phyloP scores from a whole-genome alignment of 805 yeast genomes.

The Debaryomyces prosopidis region DNA sequence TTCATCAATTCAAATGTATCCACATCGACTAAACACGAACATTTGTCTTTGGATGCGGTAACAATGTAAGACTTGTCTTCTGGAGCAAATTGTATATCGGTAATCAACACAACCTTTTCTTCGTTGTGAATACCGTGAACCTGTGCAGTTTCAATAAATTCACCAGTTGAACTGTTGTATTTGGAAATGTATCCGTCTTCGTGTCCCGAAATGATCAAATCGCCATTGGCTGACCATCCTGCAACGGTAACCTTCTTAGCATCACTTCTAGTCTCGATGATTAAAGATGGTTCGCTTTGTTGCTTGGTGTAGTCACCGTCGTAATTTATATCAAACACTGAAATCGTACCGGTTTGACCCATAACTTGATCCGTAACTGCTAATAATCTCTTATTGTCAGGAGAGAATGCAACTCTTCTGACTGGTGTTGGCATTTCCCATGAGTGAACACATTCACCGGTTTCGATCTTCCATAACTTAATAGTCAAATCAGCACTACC shows the following conservation, averaged over 20 bases:
- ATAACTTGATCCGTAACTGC: conserved; percentile 88
- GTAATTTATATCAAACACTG: conserved; percentile 62
- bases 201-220: conserved; percentile 81
- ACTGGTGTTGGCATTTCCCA: conserved; percentile 85
- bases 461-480: conserved; percentile 79
- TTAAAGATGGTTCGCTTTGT: conserved; percentile 55
- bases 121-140: conserved; percentile 70
- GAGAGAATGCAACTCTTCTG: conserved; percentile 83
- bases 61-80: conserved; percentile 86
- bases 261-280: conserved; percentile 58
- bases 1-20: conserved; percentile 72
- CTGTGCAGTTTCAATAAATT: conserved; percentile 53
- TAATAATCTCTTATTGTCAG: conserved; percentile 66
- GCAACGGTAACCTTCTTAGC: conserved; percentile 75
- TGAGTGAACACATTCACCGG: conserved; percentile 72
- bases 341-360: conserved; percentile 81
- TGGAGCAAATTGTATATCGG: conserved; percentile 84
- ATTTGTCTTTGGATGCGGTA: conserved; percentile 90
- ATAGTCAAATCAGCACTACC: conserved; percentile 89
- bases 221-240: conserved; percentile 79
- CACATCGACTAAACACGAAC: conserved; percentile 75
- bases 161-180: conserved; percentile 76
- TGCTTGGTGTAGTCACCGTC: conserved; percentile 42
- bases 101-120: conserved; percentile 49
- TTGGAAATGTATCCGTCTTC: conserved; percentile 84